A percentile compares a stretch with the other conserved stretches of the same genome.
phyloP scores from a whole-genome alignment of 2,329 filamentous ascomycete genomes.

The Diaporthe citriasiana region DNA sequence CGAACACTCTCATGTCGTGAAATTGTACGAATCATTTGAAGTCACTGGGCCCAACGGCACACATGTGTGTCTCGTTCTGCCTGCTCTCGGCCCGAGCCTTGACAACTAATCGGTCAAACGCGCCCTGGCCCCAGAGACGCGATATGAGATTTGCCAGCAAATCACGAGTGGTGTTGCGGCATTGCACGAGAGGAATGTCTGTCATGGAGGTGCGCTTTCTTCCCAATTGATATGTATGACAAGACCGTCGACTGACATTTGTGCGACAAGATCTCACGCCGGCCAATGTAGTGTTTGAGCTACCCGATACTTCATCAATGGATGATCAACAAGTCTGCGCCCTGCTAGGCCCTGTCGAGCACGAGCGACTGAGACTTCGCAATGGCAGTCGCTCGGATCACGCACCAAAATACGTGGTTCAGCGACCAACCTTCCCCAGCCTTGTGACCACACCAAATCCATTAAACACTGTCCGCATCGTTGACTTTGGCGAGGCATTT shows the following conservation, averaged over 20 bases:
- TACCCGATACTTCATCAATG: background rate
- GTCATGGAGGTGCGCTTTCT: constrained; percentile 1
- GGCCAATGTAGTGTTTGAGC: background rate
- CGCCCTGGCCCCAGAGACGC: background rate
- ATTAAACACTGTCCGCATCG: background rate
- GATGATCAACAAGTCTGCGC: background rate
- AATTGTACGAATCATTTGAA: background rate
- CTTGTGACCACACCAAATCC: background rate
- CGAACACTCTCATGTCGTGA: background rate
- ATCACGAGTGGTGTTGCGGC: background rate
- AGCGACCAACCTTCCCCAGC: background rate
- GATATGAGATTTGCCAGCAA: background rate
- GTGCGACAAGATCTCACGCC: background rate
- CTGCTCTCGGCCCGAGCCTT: constrained; percentile 6
- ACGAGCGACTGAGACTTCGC: background rate
- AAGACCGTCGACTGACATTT: background rate
- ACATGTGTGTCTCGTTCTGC: background rate
- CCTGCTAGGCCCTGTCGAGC: background rate
- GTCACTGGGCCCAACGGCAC: constrained; percentile 9
- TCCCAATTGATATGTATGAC: background rate
- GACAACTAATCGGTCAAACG: background rate
- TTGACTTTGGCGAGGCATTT: constrained; percentile 13
- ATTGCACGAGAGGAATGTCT: background rate
- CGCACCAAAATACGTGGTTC: background rate
- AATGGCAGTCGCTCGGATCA: background rate